Conservation (phyloP, 352 stramenopile genomes). For the Globisporangium carolinianum region DNA sequence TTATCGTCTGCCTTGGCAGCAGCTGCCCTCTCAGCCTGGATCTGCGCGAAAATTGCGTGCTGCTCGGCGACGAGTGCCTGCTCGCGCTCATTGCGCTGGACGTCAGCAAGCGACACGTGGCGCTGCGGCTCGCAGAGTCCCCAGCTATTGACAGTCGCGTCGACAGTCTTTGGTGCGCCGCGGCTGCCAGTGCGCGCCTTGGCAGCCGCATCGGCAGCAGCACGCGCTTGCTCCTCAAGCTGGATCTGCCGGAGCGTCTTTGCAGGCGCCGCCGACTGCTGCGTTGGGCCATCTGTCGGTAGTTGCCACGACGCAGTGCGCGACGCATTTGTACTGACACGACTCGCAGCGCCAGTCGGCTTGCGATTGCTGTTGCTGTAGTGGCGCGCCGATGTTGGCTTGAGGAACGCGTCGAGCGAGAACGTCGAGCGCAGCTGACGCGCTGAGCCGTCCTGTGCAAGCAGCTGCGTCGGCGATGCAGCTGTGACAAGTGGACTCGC, state of each 20-base stretch:
- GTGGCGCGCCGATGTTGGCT: constrained; percentile 22
- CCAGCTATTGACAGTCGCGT: constrained; percentile 62
- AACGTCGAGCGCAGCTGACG: constrained; percentile 40
- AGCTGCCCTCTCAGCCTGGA: constrained; percentile 15
- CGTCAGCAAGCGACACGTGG: constrained; percentile 52
- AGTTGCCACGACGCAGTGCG: background rate
- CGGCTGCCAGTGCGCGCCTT: constrained; percentile 34
- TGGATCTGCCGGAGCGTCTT: constrained; percentile 68
- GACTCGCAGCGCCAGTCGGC: constrained; percentile 1
- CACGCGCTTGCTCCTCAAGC: constrained; percentile 42
- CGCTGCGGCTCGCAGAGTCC: constrained; percentile 32
- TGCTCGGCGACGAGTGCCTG: constrained; percentile 61
- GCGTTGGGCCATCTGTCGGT: no score
- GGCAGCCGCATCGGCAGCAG: constrained; percentile 28
- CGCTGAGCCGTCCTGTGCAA: constrained; percentile 43
- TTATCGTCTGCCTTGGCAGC: no score
- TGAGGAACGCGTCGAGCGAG: constrained; percentile 60
- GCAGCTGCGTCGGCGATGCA: constrained; percentile 15
- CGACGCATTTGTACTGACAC: no score
- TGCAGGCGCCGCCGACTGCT: background rate
- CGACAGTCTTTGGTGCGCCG: constrained; percentile 16
- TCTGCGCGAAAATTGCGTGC: constrained; percentile 55
- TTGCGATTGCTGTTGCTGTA: constrained; percentile 14
- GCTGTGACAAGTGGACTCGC: constrained; percentile 26
- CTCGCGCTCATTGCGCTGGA: constrained; percentile 57